Conservation (phyloP, 2,329 filamentous ascomycete genomes). For the Aspergillus flavus region DNA sequence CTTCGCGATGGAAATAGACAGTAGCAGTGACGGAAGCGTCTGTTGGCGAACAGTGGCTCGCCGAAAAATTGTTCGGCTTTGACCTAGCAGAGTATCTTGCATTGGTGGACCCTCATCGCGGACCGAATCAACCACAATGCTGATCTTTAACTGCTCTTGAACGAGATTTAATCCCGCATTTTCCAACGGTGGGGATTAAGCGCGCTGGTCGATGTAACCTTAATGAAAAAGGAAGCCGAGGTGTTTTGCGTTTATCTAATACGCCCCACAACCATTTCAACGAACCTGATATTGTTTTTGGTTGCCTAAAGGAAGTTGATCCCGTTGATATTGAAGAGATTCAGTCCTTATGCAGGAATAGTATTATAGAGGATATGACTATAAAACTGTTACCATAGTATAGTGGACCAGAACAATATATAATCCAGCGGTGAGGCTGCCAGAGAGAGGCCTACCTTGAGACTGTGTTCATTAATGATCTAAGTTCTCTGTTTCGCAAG, state of each 20-base stretch:
- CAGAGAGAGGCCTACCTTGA: too few species aligned
- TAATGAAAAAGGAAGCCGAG: neutral
- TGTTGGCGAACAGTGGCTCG: neutral
- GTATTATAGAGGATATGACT: too few species aligned
- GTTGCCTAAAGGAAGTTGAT: neutral
- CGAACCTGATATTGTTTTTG: neutral
- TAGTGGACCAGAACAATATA: too few species aligned
- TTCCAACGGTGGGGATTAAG: neutral
- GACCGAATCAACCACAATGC: neutral
- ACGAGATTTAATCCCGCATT: slow-evolving; percentile 1
- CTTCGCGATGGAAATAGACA: neutral
- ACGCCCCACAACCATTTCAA: neutral
- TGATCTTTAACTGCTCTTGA: neutral
- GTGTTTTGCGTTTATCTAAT: neutral
- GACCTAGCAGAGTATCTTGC: neutral
- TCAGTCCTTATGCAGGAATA: too few species aligned
- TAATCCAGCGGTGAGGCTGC: too few species aligned
- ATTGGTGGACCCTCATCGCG: neutral
- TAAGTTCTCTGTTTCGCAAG: too few species aligned
- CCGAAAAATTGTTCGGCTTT: neutral
- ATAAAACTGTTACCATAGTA: too few species aligned
- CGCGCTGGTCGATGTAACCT: slow-evolving; percentile 4
- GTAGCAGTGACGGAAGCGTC: neutral
- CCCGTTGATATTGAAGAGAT: too few species aligned
- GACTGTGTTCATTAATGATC: too few species aligned